Base-by-base conservation (phyloP, 371 early-diverging fungal genomes). In the Mortierella sp. region DNA sequence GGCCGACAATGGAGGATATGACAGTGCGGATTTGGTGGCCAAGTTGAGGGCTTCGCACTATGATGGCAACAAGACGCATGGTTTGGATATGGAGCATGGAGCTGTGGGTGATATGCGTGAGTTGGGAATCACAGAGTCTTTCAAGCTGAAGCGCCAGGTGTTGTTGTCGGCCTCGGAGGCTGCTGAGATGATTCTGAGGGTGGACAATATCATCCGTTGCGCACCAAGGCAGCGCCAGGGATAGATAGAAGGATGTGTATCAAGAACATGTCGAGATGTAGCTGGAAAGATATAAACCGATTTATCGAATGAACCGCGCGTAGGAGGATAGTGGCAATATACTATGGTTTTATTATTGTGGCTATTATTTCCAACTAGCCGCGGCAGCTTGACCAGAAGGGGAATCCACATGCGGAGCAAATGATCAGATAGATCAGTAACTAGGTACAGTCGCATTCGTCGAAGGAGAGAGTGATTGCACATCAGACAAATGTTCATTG, bases 1-100 rank as follows among this genome's bases (percentile, higher is more conserved):
- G 68, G 97, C 99, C 34, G 99, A 99, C 84, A 99, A 99, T 86
- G 99, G 98, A 45, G 99, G 99, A 66, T 98, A 96, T 83, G 98
- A 99, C 87, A 95, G 96, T 71, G 93, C 97, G 2, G 97, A 98
- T 71, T 87, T 99, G 48, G 98, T 98, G 16, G 91, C 98, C 73
- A 92, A 94, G 85, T 90, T 99, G 76, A 93, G 97, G 45, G 97
- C 98, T 40, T 94, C 97, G 26, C 99, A 99, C 85, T 93, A 95
- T 79, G 95, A 95, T 45, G 97, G 96, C 16, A 88, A 95, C 64
- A 71, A 85, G 26, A 93, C 94, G 2, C 87, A 87, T 77, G 99
- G 99, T 52, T 88, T 99, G 79, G 96, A 99, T 80, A 96, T 99
- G 96, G 91, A 91, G 69, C 86, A 94, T 9, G 98, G 97, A 53